A percentile compares a stretch with the other conserved stretches of the same genome.
phyloP scores from a whole-genome alignment of 1,284 basidiomycete genomes.

The Coniferiporia weirii region DNA sequence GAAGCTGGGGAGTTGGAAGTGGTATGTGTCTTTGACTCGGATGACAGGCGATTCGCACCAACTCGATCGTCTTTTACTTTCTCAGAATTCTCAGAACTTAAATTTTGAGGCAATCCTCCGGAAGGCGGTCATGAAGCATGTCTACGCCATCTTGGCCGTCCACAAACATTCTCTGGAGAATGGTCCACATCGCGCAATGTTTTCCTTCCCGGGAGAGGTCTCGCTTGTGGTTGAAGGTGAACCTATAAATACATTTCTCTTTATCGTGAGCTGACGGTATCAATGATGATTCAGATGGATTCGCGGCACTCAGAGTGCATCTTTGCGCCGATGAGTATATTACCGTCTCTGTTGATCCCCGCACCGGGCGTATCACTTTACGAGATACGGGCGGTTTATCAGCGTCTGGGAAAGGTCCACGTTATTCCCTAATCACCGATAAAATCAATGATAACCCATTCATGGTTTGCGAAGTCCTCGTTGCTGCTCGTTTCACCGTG shows the following conservation, averaged over 20 bases:
- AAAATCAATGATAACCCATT: constrained; percentile 61
- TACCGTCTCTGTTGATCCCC: constrained; percentile 63
- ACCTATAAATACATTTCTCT: constrained; percentile 20
- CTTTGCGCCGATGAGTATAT: constrained; percentile 71
- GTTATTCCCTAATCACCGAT: constrained; percentile 50
- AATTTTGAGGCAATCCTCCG: constrained; percentile 65
- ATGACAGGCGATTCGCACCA: not conserved
- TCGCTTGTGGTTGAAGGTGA: constrained; percentile 48
- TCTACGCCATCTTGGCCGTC: constrained; percentile 49
- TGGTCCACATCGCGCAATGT: constrained; percentile 45
- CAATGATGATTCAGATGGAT: constrained; percentile 34
- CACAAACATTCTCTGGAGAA: constrained; percentile 51
- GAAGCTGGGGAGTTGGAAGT: constrained; percentile 41
- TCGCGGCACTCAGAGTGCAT: constrained; percentile 55
- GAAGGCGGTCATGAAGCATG: constrained; percentile 55
- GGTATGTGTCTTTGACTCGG: constrained; percentile 28
- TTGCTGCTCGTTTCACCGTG: constrained; percentile 52
- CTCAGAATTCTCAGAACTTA: constrained; percentile 57
- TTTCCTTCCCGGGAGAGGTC: constrained; percentile 55
- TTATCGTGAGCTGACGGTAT: constrained; percentile 9
- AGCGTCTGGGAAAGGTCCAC: constrained; percentile 59
- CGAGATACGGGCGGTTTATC: constrained; percentile 73
- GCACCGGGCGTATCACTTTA: constrained; percentile 66
- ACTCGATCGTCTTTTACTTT: not conserved
- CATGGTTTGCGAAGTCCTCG: constrained; percentile 46